phyloP scores from a whole-genome alignment of 1,139 yeast genomes.

The Zhuliangozyma blackwelliae region DNA sequence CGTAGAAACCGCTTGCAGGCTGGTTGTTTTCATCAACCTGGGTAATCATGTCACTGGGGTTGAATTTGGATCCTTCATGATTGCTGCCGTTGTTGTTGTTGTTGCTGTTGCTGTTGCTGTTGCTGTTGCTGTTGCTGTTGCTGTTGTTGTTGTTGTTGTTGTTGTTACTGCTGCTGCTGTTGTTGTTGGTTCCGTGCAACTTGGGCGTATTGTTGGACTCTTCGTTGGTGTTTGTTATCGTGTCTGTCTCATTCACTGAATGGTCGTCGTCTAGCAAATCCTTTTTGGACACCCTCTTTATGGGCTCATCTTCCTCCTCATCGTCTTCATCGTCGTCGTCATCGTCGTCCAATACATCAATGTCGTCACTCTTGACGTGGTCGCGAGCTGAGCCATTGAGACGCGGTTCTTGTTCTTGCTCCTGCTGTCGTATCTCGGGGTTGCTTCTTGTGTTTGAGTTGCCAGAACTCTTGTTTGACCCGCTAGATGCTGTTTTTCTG shows the following conservation, averaged over 20 bases:
- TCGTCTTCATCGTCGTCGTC: slow-evolving; percentile 1
- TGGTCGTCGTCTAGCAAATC: slow-evolving; percentile 38
- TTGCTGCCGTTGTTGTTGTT: slow-evolving; percentile 1
- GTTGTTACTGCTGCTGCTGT: neutral
- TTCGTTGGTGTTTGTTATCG: slow-evolving; percentile 41
- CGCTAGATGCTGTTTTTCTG: too few species aligned
- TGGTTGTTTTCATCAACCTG: slow-evolving; percentile 8
- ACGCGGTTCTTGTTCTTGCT: neutral
- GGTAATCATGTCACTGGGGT: slow-evolving; percentile 7
- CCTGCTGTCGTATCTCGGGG: neutral
- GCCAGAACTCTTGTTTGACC: too few species aligned
- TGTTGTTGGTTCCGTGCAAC: slow-evolving; percentile 1
- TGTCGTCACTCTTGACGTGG: slow-evolving; percentile 2
- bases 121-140: neutral
- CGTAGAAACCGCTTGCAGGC: slow-evolving; percentile 18
- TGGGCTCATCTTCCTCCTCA: slow-evolving; percentile 7
- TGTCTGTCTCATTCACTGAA: slow-evolving; percentile 41
- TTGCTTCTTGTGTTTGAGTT: neutral
- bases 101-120: neutral
- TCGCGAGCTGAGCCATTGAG: neutral
- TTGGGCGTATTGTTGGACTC: slow-evolving; percentile 15
- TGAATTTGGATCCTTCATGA: neutral
- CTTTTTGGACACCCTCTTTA: slow-evolving; percentile 15
- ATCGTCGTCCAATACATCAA: slow-evolving; percentile 1
- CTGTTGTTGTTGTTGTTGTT: neutral